Base-by-base conservation (phyloP, 2,329 filamentous ascomycete genomes). In the Cladophialophora carrionii region DNA sequence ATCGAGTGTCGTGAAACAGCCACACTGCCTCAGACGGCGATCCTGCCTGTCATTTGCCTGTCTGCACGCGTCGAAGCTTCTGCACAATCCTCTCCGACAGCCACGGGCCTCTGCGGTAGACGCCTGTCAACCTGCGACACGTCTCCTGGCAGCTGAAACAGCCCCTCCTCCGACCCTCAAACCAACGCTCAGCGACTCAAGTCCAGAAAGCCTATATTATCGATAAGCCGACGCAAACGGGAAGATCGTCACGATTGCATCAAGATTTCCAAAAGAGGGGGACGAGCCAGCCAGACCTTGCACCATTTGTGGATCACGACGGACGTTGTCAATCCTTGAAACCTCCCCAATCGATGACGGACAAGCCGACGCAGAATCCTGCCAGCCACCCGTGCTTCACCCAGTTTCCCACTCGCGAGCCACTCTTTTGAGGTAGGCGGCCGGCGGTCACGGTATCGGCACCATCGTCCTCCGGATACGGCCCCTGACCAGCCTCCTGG, bases 311-410 rank as follows among this genome's bases (percentile, higher is more conserved):
- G 66, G 63, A 57, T 53, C 66, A 56, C 49, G 34, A 53, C 34
- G 52, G 32, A 48, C 60, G 62, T 43, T 65, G 65, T 59, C 56
- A 32, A 60, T 54, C 55, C 53, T 65, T 67, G 64, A 65, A 69
- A 69, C 64, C 64, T 65, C 64, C 67, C 67, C 67, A 69, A 69
- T 69, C 64, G 67, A 61, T 56, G 63, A 12, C 34, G 26, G 43
- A 24, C 49, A 24, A 46, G 26, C 34, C 34, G 14, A 37, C 46
- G 34, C 26, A 41, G 52, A 63, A 64, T 43, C 66, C 55, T 68
- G 63, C 66, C 63, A 65, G 61, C 63, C 63, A 61, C 61, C 63
- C 51, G 54, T 34, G 32, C 22, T 37, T 52, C 59, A 63, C 62
- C 65, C 62, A 67, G 32, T 64, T 65, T 65, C 34, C 56, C 55